Evolutionary conservation across 208 protist genomes (phyloP).

Genomic region (Leishmania braziliensis): DNA sequence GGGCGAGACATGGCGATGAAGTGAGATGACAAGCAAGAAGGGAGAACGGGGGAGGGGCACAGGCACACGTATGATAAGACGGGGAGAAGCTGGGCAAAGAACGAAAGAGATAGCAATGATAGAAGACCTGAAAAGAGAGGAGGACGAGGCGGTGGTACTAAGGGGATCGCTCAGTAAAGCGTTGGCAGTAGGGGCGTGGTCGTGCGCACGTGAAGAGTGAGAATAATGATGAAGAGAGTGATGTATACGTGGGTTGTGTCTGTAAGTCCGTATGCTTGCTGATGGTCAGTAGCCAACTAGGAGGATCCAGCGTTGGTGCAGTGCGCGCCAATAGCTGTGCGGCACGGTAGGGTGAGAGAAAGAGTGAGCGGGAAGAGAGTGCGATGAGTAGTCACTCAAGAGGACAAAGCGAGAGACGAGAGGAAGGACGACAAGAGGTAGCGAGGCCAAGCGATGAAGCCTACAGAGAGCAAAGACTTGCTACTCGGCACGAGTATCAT

Average conservation of each 20-base stretch:
- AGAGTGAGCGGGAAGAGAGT: background rate
- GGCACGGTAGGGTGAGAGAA: background rate
- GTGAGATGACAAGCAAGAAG: background rate
- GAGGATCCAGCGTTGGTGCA: background rate
- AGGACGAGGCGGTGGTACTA: background rate
- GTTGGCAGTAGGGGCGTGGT: background rate
- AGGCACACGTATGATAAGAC: background rate
- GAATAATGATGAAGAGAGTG: background rate
- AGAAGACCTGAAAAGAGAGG: background rate
- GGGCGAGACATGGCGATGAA: slow-evolving; percentile 43
- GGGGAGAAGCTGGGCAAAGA: background rate
- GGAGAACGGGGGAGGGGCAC: too few relatives aligned
- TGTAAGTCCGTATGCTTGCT: background rate
- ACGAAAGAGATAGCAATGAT: background rate
- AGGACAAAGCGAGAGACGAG: background rate
- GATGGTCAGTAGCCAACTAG: background rate
- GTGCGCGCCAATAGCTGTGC: background rate
- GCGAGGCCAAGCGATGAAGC: background rate
- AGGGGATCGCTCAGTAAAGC: background rate
- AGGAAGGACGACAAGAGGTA: background rate
- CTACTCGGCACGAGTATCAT: too few relatives aligned
- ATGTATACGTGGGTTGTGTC: background rate
- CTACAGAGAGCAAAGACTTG: background rate
- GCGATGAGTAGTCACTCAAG: background rate
- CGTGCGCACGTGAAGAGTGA: background rate